Conservation (phyloP, 129 eudicot species). For the Artemisia tridentata region DNA sequence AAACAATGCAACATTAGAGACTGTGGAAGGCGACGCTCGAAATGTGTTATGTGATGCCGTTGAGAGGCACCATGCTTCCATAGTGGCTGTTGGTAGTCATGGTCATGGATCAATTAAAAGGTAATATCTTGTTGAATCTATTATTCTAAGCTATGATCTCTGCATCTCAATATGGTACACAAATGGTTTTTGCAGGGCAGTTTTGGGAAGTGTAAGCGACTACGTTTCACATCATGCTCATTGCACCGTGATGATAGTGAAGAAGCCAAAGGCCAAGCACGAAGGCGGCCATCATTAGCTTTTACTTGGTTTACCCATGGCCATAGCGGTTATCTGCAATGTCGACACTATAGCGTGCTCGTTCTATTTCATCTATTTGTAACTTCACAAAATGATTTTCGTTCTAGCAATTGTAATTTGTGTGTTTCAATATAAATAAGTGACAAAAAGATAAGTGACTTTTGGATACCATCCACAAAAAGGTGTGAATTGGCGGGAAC, state of each 20-base stretch:
- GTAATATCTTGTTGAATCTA: slow-evolving; percentile 23
- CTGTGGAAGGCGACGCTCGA: slow-evolving; percentile 78
- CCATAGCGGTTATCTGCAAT: too few species aligned
- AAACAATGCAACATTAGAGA: slow-evolving; percentile 50
- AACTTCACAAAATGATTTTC: neutral
- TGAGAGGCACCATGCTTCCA: slow-evolving; percentile 71
- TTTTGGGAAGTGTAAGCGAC: slow-evolving; percentile 76
- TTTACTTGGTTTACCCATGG: neutral
- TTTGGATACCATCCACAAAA: too few species aligned
- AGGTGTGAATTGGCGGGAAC: too few species aligned
- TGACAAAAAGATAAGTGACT: too few species aligned
- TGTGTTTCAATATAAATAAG: too few species aligned
- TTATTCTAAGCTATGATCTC: too few species aligned
- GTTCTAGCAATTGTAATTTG: slow-evolving; percentile 18
- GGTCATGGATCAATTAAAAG: slow-evolving; percentile 88
- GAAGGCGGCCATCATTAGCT: neutral
- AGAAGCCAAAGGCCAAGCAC: slow-evolving; percentile 49
- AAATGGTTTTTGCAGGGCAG: slow-evolving; percentile 41
- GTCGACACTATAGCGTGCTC: neutral
- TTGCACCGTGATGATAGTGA: slow-evolving; percentile 65
- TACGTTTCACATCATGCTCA: slow-evolving; percentile 72
- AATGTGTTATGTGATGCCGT: slow-evolving; percentile 79
- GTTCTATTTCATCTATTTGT: slow-evolving; percentile 2
- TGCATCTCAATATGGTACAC: neutral
- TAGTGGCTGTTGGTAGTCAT: slow-evolving; percentile 84